These are phyloP conservation scores for Glebionis coronaria DNA, from an alignment of 129 eudicot genomes.

Conservation along the genomic window DNA sequence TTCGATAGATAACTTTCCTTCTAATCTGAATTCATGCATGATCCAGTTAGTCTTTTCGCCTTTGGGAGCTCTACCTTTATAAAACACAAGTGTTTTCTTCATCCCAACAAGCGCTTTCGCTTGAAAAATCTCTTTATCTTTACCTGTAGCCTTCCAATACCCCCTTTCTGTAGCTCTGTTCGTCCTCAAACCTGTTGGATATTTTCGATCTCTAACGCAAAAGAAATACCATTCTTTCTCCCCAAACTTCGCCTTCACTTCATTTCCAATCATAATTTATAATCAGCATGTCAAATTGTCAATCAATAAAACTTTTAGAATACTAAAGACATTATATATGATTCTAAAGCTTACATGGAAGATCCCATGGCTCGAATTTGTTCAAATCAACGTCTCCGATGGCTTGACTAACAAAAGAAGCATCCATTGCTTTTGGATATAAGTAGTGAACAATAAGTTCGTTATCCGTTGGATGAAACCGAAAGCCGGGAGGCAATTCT, in stretches of 20 bases:
- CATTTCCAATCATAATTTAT: conserved; percentile 13
- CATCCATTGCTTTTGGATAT: conserved; percentile 43
- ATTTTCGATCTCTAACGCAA: conserved; percentile 69
- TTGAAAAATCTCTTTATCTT: conserved; percentile 62
- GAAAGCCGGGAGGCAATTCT: conserved; percentile 74
- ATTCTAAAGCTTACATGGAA: conserved; percentile 54
- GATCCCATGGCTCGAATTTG: conserved; percentile 90
- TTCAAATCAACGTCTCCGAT: conserved; percentile 81
- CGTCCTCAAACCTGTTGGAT: conserved; percentile 70
- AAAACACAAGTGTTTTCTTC: conserved; percentile 76
- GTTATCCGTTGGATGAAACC: conserved; percentile 80
- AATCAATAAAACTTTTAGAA: not conserved
- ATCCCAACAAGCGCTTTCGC: conserved; percentile 49
- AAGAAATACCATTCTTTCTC: conserved; percentile 95
- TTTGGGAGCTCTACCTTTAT: conserved; percentile 67
- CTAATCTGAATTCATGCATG: conserved; percentile 72
- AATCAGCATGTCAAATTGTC: not conserved
- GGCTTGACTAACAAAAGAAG: conserved; percentile 44
- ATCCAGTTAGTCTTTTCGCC: conserved; percentile 77
- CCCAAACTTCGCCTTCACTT: conserved; percentile 78
- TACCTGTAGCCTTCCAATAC: conserved; percentile 85
- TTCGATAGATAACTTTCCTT: conserved; percentile 36
- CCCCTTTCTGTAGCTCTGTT: conserved; percentile 70
- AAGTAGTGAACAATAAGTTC: conserved; percentile 77
- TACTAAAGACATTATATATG: not conserved